Evolutionary conservation across 2,329 filamentous ascomycete species (phyloP).

Genomic region (Aspergillus udagawae): DNA sequence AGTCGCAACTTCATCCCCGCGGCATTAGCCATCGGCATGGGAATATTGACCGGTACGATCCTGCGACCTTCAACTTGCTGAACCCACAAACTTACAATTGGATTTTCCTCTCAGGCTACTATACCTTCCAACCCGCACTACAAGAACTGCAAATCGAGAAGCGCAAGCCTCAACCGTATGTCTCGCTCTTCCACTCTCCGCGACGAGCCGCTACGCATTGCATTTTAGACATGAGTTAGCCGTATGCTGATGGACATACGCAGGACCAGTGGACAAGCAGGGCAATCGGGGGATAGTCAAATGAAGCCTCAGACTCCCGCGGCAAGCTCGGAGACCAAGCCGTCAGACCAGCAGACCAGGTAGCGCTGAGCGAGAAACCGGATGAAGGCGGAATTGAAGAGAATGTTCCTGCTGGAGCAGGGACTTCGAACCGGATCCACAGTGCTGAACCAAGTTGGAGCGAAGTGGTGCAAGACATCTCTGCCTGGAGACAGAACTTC

Average conservation of each 20-base stretch:
- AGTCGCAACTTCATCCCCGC: slow-evolving; percentile 37
- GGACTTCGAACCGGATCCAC: neutral
- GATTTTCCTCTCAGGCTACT: slow-evolving; percentile 33
- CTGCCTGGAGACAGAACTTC: neutral
- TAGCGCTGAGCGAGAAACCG: neutral
- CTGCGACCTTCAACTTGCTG: neutral
- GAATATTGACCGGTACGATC: slow-evolving; percentile 36
- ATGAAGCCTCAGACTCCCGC: neutral
- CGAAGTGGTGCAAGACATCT: neutral
- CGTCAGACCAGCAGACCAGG: neutral
- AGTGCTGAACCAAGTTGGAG: neutral
- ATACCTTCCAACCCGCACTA: slow-evolving; percentile 42
- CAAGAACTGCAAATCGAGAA: slow-evolving; percentile 33
- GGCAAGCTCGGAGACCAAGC: neutral
- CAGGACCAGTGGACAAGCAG: neutral
- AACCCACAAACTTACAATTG: slow-evolving; percentile 8
- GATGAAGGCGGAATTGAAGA: neutral
- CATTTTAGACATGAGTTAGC: neutral
- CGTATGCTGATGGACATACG: neutral
- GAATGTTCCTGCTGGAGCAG: neutral
- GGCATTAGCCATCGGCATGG: slow-evolving; percentile 36
- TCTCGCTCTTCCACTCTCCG: neutral
- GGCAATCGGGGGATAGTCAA: neutral
- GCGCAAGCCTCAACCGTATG: slow-evolving; percentile 11
- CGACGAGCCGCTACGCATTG: neutral